A percentile compares a stretch with the other conserved stretches of the same genome.
These are phyloP conservation scores for Rostrohypoxylon terebratum DNA, from an alignment of 495 filamentous ascomycete genomes.

Conservation along the genomic window DNA sequence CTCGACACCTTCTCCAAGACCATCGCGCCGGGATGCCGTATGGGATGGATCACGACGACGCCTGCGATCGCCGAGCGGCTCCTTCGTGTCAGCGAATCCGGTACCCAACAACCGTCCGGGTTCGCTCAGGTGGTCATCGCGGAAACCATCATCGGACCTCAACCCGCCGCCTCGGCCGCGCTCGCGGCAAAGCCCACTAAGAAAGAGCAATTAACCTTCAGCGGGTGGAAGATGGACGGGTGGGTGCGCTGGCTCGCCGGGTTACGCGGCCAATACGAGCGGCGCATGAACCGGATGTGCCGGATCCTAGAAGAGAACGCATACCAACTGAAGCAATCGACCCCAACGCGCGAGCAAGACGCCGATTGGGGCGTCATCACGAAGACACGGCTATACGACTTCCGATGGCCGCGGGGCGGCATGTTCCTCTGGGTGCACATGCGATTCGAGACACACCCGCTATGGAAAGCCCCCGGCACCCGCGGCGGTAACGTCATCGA, in stretches of 20 bases:
- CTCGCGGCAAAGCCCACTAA: conserved; percentile 47
- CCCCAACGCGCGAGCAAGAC: conserved; percentile 51
- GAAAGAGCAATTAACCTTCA: conserved; percentile 45
- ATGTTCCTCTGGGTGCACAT: conserved; percentile 92
- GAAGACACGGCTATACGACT: conserved; percentile 76
- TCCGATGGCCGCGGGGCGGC: conserved; percentile 83
- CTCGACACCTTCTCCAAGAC: conserved; percentile 88
- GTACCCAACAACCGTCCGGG: conserved; percentile 85
- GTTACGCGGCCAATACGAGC: conserved; percentile 82
- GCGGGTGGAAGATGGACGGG: conserved; percentile 83
- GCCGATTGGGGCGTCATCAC: conserved; percentile 75
- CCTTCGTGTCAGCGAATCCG: conserved; percentile 68
- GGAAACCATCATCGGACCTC: conserved; percentile 78
- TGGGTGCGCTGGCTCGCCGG: conserved; percentile 92
- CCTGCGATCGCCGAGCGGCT: conserved; percentile 80
- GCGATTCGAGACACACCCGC: conserved; percentile 75
- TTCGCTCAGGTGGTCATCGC: conserved; percentile 88
- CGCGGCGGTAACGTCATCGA: conserved; percentile 45
- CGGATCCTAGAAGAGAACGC: conserved; percentile 72
- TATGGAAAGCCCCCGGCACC: conserved; percentile 61
- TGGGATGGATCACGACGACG: conserved; percentile 88
- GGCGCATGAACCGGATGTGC: conserved; percentile 83
- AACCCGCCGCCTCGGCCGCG: conserved; percentile 56
- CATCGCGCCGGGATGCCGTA: conserved; percentile 80
- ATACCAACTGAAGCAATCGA: conserved; percentile 65